Percentiles rank a stretch among this genome's conserved stretches.
phyloP scores from a whole-genome alignment of 2,329 filamentous ascomycete species.

The Mycogone perniciosa region DNA sequence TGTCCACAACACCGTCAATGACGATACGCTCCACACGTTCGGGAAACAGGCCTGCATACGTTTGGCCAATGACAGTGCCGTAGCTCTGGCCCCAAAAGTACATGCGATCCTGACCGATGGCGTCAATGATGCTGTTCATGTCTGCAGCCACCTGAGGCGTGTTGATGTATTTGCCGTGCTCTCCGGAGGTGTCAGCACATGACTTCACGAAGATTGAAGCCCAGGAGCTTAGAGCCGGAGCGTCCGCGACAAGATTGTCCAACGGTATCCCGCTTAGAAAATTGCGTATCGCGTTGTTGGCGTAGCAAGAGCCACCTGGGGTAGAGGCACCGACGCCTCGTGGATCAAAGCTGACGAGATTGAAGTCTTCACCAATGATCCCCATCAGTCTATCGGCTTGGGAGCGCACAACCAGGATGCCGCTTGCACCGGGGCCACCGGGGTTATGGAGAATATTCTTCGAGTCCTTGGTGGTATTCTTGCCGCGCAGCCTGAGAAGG shows the following conservation, averaged over 20 bases:
- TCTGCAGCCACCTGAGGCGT: slow-evolving; percentile 46
- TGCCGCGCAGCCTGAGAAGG: slow-evolving; percentile 38
- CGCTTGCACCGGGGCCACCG: slow-evolving; percentile 42
- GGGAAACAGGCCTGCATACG: slow-evolving; percentile 34
- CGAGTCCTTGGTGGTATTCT: slow-evolving; percentile 27
- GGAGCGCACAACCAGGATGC: slow-evolving; percentile 30
- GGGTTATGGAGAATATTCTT: slow-evolving; percentile 41
- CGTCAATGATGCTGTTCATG: slow-evolving; percentile 44
- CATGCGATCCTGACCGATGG: slow-evolving; percentile 26
- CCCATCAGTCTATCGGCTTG: slow-evolving; percentile 30
- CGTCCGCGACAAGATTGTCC: slow-evolving; percentile 26
- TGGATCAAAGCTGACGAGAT: slow-evolving; percentile 42
- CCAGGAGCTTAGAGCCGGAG: slow-evolving; percentile 35
- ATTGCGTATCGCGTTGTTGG: slow-evolving; percentile 27
- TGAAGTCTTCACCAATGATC: slow-evolving; percentile 36
- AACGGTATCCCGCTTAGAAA: not conserved
- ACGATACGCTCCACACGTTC: slow-evolving; percentile 27
- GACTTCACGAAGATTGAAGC: slow-evolving; percentile 34
- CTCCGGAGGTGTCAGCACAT: slow-evolving; percentile 38
- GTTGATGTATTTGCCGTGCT: slow-evolving; percentile 39
- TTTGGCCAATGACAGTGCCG: slow-evolving; percentile 35
- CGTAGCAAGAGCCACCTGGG: slow-evolving; percentile 34
- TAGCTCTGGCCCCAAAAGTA: slow-evolving; percentile 39
- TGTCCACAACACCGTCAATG: slow-evolving; percentile 31
- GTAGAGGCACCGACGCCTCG: slow-evolving; percentile 34